Base-by-base conservation (phyloP, 208 protist species). In the Trypanosoma lewisi region DNA sequence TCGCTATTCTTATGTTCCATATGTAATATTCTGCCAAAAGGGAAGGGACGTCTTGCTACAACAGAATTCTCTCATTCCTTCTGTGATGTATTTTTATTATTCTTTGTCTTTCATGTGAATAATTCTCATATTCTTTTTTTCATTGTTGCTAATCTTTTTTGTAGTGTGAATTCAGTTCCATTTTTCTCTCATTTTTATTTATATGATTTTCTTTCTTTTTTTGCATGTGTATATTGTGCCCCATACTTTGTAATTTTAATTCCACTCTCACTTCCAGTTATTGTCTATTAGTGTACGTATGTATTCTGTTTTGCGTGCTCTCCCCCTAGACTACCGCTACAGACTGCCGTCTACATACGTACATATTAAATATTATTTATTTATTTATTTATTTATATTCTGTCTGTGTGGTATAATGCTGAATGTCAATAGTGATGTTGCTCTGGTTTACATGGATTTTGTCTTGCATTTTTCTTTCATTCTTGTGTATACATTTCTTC, bases 61-160 rank as follows among this genome's bases (percentile, higher is more conserved):
- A n/a, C n/a, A n/a, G n/a, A n/a, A n/a, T 58, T 17, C 28, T 73
- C 48, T 47, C 49, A 14, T 36, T 30, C n/a, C 16, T 63, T 25
- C 56, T 47, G 27, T 39, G 59, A 25, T 53, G 58, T 68, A 60
- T 67, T 52, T 68, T 58, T 50, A 7, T 25, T 70, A 49, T 61
- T 62, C 69, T 44, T 55, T 51, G 25, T 59, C 14, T 55, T 39
- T 59, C 7, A 17, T 59, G 23, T 21, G 34, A 23, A 12, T 27
- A 44, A 31, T 34, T 5, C 28, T 55, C 0, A 19, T 17, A 37
- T 31, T 9, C 19, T 30, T 36, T 2, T 55, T 36, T 36, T 36
- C 36, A 67, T 70, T 5, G 11, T 47, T 45, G 21, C 57, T 41
- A 42, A 16, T 56, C 47, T 57, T 64, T 64, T 34, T 71, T 59